Conservation (phyloP, 106 monocot genomes). For the Allium fistulosum region DNA sequence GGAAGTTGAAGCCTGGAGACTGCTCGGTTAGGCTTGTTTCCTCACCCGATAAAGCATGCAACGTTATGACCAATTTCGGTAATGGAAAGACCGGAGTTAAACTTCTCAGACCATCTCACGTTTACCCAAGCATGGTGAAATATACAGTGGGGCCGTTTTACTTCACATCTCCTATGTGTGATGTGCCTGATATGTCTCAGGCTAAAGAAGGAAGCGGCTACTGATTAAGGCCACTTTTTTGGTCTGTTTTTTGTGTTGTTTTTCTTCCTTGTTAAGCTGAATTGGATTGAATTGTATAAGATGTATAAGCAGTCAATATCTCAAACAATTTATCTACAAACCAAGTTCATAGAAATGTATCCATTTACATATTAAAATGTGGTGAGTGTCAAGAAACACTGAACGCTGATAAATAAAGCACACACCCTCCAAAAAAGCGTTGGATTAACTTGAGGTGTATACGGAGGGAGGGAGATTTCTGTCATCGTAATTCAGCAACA, state of each 20-base stretch:
- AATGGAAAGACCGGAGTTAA: conserved; percentile 39
- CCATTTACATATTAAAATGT: too few species aligned
- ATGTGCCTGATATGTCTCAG: conserved; percentile 27
- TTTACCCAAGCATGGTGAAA: conserved; percentile 41
- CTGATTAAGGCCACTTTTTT: not conserved
- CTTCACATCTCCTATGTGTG: conserved; percentile 62
- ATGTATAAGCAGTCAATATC: too few species aligned
- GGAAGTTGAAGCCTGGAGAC: conserved; percentile 12
- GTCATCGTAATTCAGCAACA: too few species aligned
- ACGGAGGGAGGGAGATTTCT: too few species aligned
- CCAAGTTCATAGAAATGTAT: too few species aligned
- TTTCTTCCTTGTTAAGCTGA: too few species aligned
- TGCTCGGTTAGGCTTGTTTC: conserved; percentile 58
- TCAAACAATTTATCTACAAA: too few species aligned
- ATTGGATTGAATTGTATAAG: too few species aligned
- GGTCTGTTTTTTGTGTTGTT: not conserved
- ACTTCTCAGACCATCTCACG: conserved; percentile 29
- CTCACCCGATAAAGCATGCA: conserved; percentile 40
- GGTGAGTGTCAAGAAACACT: too few species aligned
- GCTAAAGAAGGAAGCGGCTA: conserved; percentile 1
- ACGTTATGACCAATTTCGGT: conserved; percentile 54
- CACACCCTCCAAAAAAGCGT: too few species aligned
- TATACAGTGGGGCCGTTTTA: conserved; percentile 62
- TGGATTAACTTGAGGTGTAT: too few species aligned
- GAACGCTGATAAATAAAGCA: too few species aligned